phyloP scores from a whole-genome alignment of 164 flowering plant genomes.

The Santalum album region DNA sequence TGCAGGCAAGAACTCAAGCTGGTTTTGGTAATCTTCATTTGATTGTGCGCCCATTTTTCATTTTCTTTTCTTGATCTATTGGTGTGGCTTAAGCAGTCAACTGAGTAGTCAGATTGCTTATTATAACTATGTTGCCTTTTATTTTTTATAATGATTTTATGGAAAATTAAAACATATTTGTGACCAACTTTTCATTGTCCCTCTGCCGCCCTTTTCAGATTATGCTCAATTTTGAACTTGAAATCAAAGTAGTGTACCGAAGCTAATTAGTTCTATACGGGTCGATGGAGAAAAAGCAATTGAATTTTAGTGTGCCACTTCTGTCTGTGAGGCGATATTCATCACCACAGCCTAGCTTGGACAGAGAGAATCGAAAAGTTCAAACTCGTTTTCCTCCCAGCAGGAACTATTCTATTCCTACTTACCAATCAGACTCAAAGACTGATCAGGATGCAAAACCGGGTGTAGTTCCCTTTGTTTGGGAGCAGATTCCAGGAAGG shows the following conservation, averaged over 20 bases:
- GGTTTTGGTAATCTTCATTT: too few relatives aligned
- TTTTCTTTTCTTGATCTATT: too few relatives aligned
- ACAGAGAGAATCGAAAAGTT: constrained; percentile 9
- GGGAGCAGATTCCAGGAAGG: constrained; percentile 61
- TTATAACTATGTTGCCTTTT: too few relatives aligned
- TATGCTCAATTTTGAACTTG: background rate
- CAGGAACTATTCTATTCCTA: constrained; percentile 11
- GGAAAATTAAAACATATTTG: too few relatives aligned
- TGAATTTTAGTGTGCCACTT: constrained; percentile 49
- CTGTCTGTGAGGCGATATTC: constrained; percentile 44
- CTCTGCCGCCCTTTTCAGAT: background rate
- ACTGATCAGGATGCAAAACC: constrained; percentile 32
- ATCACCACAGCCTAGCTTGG: constrained; percentile 9
- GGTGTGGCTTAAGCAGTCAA: too few relatives aligned
- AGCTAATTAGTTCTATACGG: background rate
- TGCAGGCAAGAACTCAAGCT: too few relatives aligned
- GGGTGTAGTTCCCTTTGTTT: constrained; percentile 56
- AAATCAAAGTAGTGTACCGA: background rate
- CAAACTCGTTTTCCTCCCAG: constrained; percentile 4
- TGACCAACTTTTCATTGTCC: too few relatives aligned
- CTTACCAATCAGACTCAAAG: background rate
- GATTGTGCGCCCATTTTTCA: too few relatives aligned
- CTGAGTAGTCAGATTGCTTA: too few relatives aligned
- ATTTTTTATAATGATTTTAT: too few relatives aligned
- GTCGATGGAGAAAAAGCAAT: constrained; percentile 12